Conservation (phyloP, 352 stramenopile species). For the Thalassiosira mediterranea region DNA sequence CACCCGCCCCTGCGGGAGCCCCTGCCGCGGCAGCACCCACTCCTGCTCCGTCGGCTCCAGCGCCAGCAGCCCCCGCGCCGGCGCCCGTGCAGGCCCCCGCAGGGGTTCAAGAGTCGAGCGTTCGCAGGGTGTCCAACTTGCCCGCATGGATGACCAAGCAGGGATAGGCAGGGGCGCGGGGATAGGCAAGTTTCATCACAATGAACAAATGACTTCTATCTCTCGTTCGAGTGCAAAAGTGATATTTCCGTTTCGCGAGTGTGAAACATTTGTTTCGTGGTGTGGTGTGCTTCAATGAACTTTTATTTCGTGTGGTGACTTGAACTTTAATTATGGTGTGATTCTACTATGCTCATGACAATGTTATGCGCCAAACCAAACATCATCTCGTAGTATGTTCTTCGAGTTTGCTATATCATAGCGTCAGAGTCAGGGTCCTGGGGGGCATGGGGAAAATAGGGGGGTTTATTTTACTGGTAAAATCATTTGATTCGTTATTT, state of each 20-base stretch:
- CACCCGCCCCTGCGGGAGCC: slow-evolving; percentile 80
- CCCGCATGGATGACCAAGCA: slow-evolving; percentile 79
- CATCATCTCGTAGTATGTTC: no score
- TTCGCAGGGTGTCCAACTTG: slow-evolving; percentile 75
- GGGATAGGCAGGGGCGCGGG: neutral
- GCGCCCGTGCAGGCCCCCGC: slow-evolving; percentile 5
- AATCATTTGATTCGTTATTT: no score
- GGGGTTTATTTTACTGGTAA: no score
- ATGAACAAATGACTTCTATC: no score
- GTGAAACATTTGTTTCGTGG: no score
- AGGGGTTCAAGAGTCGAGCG: slow-evolving; percentile 68
- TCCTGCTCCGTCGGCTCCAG: slow-evolving; percentile 11
- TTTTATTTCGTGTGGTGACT: neutral
- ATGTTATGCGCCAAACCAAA: no score
- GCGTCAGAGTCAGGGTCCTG: no score
- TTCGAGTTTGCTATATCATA: no score
- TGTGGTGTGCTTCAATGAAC: neutral
- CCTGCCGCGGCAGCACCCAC: slow-evolving; percentile 36
- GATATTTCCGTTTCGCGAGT: no score
- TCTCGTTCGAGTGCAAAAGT: no score
- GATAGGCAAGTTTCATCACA: slow-evolving; percentile 7
- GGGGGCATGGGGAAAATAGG: no score
- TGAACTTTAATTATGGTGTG: neutral
- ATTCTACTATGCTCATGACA: no score
- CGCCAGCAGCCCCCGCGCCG: slow-evolving; percentile 3